Conservation (phyloP, 2,329 filamentous ascomycete genomes). For the Fusarium robinianum region DNA sequence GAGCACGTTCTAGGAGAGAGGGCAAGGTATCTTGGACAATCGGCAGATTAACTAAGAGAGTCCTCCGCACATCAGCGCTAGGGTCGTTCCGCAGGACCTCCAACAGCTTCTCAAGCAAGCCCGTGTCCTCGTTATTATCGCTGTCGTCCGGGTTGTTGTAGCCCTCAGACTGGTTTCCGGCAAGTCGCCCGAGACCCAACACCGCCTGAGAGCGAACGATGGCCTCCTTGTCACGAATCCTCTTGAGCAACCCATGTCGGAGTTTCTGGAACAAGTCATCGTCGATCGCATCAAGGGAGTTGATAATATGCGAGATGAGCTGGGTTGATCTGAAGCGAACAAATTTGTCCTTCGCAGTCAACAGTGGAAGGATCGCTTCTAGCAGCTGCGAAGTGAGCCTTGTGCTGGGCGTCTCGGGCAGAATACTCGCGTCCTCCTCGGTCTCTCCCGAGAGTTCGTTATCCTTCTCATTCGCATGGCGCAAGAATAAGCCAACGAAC, state of each 20-base stretch:
- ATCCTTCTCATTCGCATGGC: slow-evolving; percentile 71
- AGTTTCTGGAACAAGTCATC: slow-evolving; percentile 87
- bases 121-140: slow-evolving; percentile 64
- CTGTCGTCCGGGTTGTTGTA: slow-evolving; percentile 72
- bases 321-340: slow-evolving; percentile 90
- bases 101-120: slow-evolving; percentile 80
- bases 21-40: slow-evolving; percentile 81
- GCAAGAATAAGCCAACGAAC: slow-evolving; percentile 86
- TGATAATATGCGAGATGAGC: slow-evolving; percentile 87
- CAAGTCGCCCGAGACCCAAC: slow-evolving; percentile 82
- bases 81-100: slow-evolving; percentile 92
- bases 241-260: slow-evolving; percentile 76
- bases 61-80: slow-evolving; percentile 88
- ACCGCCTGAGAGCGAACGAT: slow-evolving; percentile 92
- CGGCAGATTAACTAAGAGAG: slow-evolving; percentile 87
- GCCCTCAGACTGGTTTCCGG: slow-evolving; percentile 75
- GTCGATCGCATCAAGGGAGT: slow-evolving; percentile 88
- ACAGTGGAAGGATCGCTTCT: slow-evolving; percentile 72
- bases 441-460: slow-evolving; percentile 68
- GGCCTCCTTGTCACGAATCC: slow-evolving; percentile 91
- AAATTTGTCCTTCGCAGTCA: slow-evolving; percentile 87
- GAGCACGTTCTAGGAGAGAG: slow-evolving; percentile 85
- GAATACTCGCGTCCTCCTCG: slow-evolving; percentile 69
- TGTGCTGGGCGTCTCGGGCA: slow-evolving; percentile 82
- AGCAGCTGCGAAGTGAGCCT: slow-evolving; percentile 78